A percentile compares a stretch with the other conserved stretches of the same genome.
These are phyloP conservation scores for Phaeosphaeria sp. DNA, from an alignment of 2,329 filamentous ascomycete species.

Conservation along the genomic window DNA sequence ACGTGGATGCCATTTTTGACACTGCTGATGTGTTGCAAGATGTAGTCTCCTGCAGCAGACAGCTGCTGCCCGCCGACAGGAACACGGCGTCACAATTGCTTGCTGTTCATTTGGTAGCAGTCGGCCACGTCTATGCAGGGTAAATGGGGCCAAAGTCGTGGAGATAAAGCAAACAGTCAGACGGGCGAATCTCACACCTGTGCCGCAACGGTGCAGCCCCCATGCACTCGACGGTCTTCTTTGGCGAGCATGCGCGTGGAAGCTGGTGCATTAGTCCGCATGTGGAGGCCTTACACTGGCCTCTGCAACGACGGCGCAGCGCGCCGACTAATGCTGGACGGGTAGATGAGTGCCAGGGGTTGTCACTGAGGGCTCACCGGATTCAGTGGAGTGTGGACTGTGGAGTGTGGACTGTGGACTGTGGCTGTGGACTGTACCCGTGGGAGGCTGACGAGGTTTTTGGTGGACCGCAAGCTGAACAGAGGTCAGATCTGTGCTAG, in stretches of 20 bases:
- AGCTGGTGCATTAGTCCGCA: slow-evolving; percentile 29
- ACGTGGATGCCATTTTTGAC: slow-evolving; percentile 5
- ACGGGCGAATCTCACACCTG: slow-evolving; percentile 19
- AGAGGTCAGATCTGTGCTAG: neutral
- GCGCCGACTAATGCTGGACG: slow-evolving; percentile 11
- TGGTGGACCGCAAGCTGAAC: neutral
- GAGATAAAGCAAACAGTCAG: slow-evolving; percentile 21
- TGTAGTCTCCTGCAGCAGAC: slow-evolving; percentile 8
- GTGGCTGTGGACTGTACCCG: neutral
- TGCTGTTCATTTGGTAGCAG: slow-evolving; percentile 27
- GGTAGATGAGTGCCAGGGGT: slow-evolving; percentile 8
- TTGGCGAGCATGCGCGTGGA: slow-evolving; percentile 11
- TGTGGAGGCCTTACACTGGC: slow-evolving; percentile 18
- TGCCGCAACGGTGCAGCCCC: slow-evolving; percentile 29
- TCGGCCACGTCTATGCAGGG: slow-evolving; percentile 34
- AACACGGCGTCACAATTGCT: neutral
- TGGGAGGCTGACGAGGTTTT: slow-evolving; percentile 1
- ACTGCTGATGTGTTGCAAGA: slow-evolving; percentile 13
- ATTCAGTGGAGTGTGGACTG: too few relatives aligned
- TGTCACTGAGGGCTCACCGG: neutral
- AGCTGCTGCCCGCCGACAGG: slow-evolving; percentile 1
- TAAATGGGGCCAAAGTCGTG: slow-evolving; percentile 13
- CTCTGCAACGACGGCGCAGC: slow-evolving; percentile 16
- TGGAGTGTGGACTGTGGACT: too few relatives aligned
- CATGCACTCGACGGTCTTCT: slow-evolving; percentile 20